These are phyloP conservation scores for Pecoramyces ruminantium DNA, from an alignment of 192 early-diverging fungal species.

Conservation along the genomic window DNA sequence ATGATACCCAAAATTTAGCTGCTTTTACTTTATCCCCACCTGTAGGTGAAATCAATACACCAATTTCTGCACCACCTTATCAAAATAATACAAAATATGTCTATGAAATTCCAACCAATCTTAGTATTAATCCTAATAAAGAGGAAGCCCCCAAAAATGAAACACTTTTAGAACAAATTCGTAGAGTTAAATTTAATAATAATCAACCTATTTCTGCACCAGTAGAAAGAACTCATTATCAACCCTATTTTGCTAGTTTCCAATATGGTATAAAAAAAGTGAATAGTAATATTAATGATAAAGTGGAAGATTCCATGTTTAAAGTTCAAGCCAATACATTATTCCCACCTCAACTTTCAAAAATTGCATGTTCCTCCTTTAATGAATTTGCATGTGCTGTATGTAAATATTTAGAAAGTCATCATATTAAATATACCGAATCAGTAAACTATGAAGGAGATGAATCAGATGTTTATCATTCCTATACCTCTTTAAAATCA, in stretches of 20 bases:
- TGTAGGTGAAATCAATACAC: not conserved
- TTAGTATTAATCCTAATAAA: not conserved
- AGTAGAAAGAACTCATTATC: not conserved
- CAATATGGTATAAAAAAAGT: not conserved
- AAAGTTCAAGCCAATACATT: not conserved
- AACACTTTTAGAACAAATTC: not conserved
- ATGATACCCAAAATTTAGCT: too few species aligned
- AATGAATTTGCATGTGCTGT: not conserved
- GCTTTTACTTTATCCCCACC: not conserved
- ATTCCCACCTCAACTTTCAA: not conserved
- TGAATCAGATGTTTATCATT: not conserved
- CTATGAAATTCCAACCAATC: not conserved
- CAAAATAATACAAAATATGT: not conserved
- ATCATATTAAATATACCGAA: not conserved
- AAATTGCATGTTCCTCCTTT: not conserved
- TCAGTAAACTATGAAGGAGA: not conserved
- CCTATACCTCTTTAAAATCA: not conserved
- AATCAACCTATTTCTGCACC: not conserved
- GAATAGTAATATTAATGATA: not conserved
- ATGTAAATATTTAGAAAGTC: not conserved
- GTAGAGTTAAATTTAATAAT: not conserved
- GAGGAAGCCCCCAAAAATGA: not conserved
- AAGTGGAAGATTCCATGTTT: not conserved
- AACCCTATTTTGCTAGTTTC: not conserved
- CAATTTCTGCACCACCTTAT: not conserved